Base-by-base conservation (phyloP, 108 stramenopile genomes). In the Cyclostephanos invisitatus region DNA sequence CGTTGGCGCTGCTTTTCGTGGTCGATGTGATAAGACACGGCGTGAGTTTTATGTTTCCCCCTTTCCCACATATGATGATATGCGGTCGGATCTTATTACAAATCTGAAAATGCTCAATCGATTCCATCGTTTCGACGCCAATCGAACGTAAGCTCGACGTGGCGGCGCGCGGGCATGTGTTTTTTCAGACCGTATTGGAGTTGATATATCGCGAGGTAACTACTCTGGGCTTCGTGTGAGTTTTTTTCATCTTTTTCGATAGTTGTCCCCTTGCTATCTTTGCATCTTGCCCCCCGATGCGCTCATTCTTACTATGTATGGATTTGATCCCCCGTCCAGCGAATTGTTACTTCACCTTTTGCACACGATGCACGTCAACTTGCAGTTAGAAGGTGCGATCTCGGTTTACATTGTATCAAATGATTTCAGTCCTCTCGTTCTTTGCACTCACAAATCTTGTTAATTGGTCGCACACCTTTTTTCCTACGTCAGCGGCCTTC, bases 101-200 rank as follows among this genome's bases (percentile, higher is more conserved):
- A n/a, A n/a, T n/a, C n/a, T n/a, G n/a, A n/a, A n/a, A n/a, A n/a
- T n/a, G n/a, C n/a, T n/a, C n/a, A n/a, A n/a, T n/a, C n/a, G n/a
- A n/a, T n/a, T n/a, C n/a, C n/a, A n/a, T n/a, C n/a, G n/a, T n/a
- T n/a, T n/a, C n/a, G n/a, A n/a, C n/a, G n/a, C n/a, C n/a, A n/a
- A n/a, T n/a, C n/a, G n/a, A n/a, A n/a, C n/a, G n/a, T n/a, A 24
- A 57, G 27, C 56, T 57, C 24, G 91, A 95, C 75, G 77, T 73
- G 36, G 68, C 67, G 14, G 91, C 91, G 25, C 76, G 73, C 20
- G 88, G 86, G n/a, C 74, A 73, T 49, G 87, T 87, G 2, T 92
- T 91, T 68, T 89, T 85, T 63, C 66, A 84, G 35, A 83, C 80
- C 12, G 94, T 95, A 9, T 25, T 95, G 68, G 85, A 91, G 47